Evolutionary conservation across 1,284 basidiomycete genomes (phyloP).

Genomic region (Trametes hirsuta): DNA sequence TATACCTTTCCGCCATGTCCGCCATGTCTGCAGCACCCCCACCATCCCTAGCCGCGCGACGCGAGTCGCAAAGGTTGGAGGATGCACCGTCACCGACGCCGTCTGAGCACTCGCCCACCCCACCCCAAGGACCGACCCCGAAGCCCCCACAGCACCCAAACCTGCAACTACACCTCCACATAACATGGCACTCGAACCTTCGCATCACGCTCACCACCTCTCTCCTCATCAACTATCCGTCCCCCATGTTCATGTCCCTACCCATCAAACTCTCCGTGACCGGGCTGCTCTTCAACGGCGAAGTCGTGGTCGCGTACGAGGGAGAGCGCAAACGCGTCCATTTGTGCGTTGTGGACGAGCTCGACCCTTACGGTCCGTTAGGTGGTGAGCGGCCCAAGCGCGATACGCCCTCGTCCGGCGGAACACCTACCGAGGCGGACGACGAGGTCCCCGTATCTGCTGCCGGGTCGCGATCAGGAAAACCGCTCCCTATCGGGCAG

Average conservation of each 20-base stretch:
- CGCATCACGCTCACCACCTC: constrained; percentile 89
- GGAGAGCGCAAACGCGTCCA: constrained; percentile 82
- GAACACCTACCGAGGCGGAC: constrained; percentile 39
- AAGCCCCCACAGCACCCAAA: constrained; percentile 56
- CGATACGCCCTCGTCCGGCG: constrained; percentile 38
- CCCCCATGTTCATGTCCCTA: constrained; percentile 92
- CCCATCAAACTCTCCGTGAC: constrained; percentile 92
- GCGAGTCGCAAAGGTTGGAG: constrained; percentile 12
- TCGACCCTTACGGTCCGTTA: constrained; percentile 75
- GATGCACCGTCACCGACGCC: constrained; percentile 5
- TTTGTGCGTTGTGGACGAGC: constrained; percentile 85
- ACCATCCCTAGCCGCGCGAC: constrained; percentile 9
- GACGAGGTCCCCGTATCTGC: constrained; percentile 40
- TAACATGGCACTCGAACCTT: constrained; percentile 78
- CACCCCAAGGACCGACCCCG: constrained; percentile 14
- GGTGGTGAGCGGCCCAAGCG: constrained; percentile 57
- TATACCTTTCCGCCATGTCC: constrained; percentile 36
- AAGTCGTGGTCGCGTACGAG: constrained; percentile 91
- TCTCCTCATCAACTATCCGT: constrained; percentile 95
- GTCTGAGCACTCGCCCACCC: constrained; percentile 6
- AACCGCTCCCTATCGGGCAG: constrained; percentile 78
- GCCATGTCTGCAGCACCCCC: constrained; percentile 24
- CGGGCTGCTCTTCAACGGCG: constrained; percentile 85
- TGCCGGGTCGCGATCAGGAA: constrained; percentile 40
- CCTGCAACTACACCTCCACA: constrained; percentile 75